Conservation (phyloP, 495 filamentous ascomycete genomes). For the Tuber microsphaerosporum region DNA sequence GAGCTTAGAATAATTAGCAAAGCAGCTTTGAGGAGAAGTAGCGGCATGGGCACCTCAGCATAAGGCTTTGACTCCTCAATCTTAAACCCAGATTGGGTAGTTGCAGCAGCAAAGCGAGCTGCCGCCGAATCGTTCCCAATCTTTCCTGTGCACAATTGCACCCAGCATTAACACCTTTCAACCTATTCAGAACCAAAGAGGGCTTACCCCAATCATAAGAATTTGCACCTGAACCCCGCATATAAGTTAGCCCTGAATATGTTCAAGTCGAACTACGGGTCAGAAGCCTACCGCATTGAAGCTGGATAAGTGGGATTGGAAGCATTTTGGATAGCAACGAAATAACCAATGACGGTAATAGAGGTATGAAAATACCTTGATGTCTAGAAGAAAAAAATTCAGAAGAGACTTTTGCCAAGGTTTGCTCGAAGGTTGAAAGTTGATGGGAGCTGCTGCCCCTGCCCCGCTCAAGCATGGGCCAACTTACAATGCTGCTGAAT, state of each 20-base stretch:
- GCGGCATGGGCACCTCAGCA: conserved; percentile 59
- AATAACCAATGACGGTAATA: neutral
- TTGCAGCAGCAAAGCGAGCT: conserved; percentile 70
- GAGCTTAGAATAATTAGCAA: conserved; percentile 50
- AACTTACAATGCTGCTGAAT: neutral
- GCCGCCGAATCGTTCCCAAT: conserved; percentile 72
- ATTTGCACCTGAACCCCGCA: conserved; percentile 61
- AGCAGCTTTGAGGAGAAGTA: neutral
- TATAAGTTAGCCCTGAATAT: conserved; percentile 21
- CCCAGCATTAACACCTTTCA: conserved; percentile 26
- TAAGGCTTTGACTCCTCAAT: conserved; percentile 80
- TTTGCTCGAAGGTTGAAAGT: neutral
- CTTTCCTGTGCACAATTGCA: conserved; percentile 53
- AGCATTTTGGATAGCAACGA: conserved; percentile 47
- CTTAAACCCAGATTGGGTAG: conserved; percentile 59
- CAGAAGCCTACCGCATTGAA: conserved; percentile 73
- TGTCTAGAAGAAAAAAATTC: neutral
- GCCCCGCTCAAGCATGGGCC: neutral
- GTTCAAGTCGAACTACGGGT: conserved; percentile 2
- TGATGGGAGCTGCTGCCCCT: neutral
- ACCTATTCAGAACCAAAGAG: neutral
- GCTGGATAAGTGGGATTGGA: conserved; percentile 76
- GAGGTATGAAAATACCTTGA: neutral
- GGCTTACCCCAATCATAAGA: conserved; percentile 91
- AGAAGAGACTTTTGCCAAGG: neutral